These are phyloP conservation scores for Eutrema yunnanense DNA, from an alignment of 345 rosid genomes.

Conservation along the genomic window DNA sequence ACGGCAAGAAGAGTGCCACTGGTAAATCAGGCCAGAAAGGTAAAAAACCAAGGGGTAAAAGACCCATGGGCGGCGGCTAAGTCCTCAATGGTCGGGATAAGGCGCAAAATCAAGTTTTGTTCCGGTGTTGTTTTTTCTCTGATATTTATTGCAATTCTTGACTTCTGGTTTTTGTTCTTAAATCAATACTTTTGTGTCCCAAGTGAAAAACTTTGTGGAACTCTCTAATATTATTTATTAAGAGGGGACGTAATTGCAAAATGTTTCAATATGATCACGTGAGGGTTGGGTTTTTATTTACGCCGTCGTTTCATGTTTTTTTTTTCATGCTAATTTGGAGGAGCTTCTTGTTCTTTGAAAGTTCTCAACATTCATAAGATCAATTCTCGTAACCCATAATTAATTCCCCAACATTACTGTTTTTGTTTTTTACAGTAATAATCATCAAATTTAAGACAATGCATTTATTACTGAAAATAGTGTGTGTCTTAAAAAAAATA, in stretches of 20 bases:
- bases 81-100: background rate
- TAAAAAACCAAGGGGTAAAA: slow-evolving; percentile 32
- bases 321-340: background rate
- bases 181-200: background rate
- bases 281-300: too few species aligned
- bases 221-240: background rate
- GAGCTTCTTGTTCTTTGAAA: too few species aligned
- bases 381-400: too few species aligned
- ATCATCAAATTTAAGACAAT: background rate
- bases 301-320: background rate
- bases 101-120: background rate
- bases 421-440: too few species aligned
- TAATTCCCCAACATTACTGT: too few species aligned
- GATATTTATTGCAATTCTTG: background rate
- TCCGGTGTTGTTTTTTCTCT: background rate
- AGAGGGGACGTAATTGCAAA: background rate
- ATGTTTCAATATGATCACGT: background rate
- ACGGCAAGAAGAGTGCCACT: slow-evolving; percentile 50
- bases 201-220: slow-evolving; percentile 1
- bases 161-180: background rate
- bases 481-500: background rate
- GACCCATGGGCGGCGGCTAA: slow-evolving; percentile 17
- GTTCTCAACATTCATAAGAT: background rate
- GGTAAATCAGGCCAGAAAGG: slow-evolving; percentile 41
- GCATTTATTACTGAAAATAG: background rate